Percentiles rank a stretch among this genome's conserved stretches.
Evolutionary conservation across 1,139 yeast species (phyloP).

Genomic region (Pichia sp.): DNA sequence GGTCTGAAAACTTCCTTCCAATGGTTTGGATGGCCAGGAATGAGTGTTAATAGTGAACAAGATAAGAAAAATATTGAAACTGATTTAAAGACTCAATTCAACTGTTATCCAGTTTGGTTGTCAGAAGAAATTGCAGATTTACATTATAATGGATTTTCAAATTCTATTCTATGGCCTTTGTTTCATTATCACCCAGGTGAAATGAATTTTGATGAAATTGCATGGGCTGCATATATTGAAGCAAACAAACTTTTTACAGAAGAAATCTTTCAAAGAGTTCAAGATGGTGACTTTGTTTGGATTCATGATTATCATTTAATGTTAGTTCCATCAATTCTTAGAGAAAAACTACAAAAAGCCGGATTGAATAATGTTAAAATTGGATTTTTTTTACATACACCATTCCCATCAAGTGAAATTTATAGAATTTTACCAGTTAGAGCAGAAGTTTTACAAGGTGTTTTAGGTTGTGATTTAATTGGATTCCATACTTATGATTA

Average conservation of each 20-base stretch:
- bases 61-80: slow-evolving; percentile 64
- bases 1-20: slow-evolving; percentile 88
- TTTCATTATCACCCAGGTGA: slow-evolving; percentile 99
- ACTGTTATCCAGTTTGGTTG: slow-evolving; percentile 84
- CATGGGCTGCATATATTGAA: slow-evolving; percentile 97
- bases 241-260: slow-evolving; percentile 83
- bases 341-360: slow-evolving; percentile 49
- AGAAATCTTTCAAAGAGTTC: slow-evolving; percentile 61
- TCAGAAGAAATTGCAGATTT: slow-evolving; percentile 87
- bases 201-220: slow-evolving; percentile 94
- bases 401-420: slow-evolving; percentile 95
- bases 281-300: slow-evolving; percentile 85
- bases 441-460: slow-evolving; percentile 85
- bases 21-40: slow-evolving; percentile 99
- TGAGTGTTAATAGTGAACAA: slow-evolving; percentile 66
- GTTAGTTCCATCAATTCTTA: slow-evolving; percentile 87
- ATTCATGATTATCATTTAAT: slow-evolving; percentile 90
- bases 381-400: slow-evolving; percentile 95
- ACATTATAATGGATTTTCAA: slow-evolving; percentile 94
- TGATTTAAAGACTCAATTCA: slow-evolving; percentile 72
- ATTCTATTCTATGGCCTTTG: slow-evolving; percentile 90
- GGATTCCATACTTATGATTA: slow-evolving; percentile 99
- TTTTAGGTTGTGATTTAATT: slow-evolving; percentile 85
- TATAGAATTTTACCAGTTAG: slow-evolving; percentile 94
- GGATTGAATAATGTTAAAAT: slow-evolving; percentile 54